phyloP scores from a whole-genome alignment of 176 grass and related monocot species.

The Puya raimondii region DNA sequence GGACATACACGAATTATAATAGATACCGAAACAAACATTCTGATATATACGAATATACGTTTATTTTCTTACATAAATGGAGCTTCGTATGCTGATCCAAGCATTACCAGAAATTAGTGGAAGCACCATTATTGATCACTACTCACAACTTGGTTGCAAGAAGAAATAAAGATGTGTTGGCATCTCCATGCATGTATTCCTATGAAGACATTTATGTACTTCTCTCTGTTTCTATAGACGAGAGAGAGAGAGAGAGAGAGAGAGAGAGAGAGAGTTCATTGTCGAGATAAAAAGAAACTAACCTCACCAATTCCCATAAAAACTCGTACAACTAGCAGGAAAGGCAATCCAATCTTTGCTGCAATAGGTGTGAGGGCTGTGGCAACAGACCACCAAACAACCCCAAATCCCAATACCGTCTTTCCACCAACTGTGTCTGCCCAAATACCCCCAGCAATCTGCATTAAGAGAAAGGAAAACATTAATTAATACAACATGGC shows the following conservation, averaged over 20 bases:
- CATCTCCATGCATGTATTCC: too few species aligned
- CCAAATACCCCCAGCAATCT: constrained; percentile 98
- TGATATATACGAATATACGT: too few species aligned
- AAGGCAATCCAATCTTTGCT: constrained; percentile 75
- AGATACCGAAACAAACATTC: too few species aligned
- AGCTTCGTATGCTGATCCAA: too few species aligned
- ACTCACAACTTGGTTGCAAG: too few species aligned
- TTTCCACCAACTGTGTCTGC: constrained; percentile 91
- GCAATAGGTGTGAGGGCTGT: constrained; percentile 81
- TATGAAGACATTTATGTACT: too few species aligned
- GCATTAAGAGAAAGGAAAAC: neutral
- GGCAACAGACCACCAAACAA: constrained; percentile 90
- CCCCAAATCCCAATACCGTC: constrained; percentile 79
- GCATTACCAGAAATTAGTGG: too few species aligned
- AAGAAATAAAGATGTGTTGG: too few species aligned
- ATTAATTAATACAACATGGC: neutral
- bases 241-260: neutral
- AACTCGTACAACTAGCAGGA: constrained; percentile 75
- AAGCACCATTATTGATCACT: too few species aligned
- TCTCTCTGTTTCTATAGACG: neutral
- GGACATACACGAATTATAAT: too few species aligned
- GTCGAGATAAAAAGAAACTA: neutral
- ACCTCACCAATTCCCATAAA: constrained; percentile 98
- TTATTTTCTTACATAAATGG: too few species aligned
- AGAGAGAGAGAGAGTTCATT: neutral